A percentile compares a stretch with the other conserved stretches of the same genome.
These are phyloP conservation scores for Herpetomonas muscarum DNA, from an alignment of 208 protist genomes.

Conservation along the genomic window DNA sequence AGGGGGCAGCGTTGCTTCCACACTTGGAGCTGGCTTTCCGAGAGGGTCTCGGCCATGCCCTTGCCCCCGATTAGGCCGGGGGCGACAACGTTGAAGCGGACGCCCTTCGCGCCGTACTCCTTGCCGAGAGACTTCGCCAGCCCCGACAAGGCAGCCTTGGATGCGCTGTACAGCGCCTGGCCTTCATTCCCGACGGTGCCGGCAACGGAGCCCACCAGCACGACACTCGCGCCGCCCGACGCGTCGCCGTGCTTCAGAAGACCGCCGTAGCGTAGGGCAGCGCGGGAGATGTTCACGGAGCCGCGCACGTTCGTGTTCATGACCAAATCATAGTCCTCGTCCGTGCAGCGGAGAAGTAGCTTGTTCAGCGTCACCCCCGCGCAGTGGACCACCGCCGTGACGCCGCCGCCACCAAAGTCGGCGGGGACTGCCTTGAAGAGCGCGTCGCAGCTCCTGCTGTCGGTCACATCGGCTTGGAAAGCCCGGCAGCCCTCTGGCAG, in stretches of 20 bases:
- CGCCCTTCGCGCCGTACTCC: constrained; percentile 76
- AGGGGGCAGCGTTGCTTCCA: constrained; percentile 62
- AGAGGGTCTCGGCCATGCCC: constrained; percentile 68
- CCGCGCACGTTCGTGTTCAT: constrained; percentile 79
- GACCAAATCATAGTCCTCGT: constrained; percentile 61
- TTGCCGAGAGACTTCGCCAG: constrained; percentile 75
- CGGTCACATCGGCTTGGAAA: constrained; percentile 47
- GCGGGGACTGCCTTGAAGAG: constrained; percentile 43
- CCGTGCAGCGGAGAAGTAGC: constrained; percentile 55
- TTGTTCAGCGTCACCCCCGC: constrained; percentile 79
- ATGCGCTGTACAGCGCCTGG: constrained; percentile 87
- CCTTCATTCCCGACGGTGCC: constrained; percentile 76
- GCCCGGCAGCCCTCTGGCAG: constrained; percentile 36
- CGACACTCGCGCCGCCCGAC: constrained; percentile 44
- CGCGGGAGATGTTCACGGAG: constrained; percentile 63
- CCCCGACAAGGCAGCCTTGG: constrained; percentile 86
- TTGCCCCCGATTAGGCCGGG: constrained; percentile 86
- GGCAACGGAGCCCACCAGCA: constrained; percentile 80
- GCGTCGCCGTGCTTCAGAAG: constrained; percentile 26
- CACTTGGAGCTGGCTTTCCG: constrained; percentile 36
- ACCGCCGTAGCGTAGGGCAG: constrained; percentile 74
- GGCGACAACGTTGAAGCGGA: constrained; percentile 91
- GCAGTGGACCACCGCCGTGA: constrained; percentile 77
- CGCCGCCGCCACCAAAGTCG: constrained; percentile 26
- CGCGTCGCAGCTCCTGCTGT: constrained; percentile 41